Evolutionary conservation across 2,329 filamentous ascomycete genomes (phyloP).

Genomic region (Sarocladium strictum): DNA sequence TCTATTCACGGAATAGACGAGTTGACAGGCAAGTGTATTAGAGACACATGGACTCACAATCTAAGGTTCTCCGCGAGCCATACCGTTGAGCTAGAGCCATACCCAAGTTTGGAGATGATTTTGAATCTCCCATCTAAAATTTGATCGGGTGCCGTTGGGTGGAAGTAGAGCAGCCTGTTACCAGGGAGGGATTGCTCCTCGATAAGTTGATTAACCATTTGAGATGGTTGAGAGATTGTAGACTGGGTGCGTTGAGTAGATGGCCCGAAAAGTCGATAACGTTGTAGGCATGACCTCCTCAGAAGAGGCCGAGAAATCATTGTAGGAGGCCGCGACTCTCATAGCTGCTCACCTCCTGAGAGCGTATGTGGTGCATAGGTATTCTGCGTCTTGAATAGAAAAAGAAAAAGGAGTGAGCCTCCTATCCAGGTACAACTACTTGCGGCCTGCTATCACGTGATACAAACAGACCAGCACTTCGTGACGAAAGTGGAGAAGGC

Average conservation of each 20-base stretch:
- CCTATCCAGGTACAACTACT: too few relatives aligned
- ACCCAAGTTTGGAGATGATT: constrained; percentile 29
- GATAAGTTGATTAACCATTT: constrained; percentile 12
- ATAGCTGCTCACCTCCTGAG: background rate
- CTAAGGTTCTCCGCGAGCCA: constrained; percentile 27
- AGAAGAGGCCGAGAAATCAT: background rate
- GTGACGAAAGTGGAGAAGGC: too few relatives aligned
- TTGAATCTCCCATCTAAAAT: constrained; percentile 29
- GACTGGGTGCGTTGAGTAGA: background rate
- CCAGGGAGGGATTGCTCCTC: constrained; percentile 15
- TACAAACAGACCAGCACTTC: too few relatives aligned
- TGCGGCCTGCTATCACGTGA: too few relatives aligned
- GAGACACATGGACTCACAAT: constrained; percentile 11
- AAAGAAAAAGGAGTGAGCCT: too few relatives aligned
- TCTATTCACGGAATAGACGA: background rate
- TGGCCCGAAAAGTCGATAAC: background rate
- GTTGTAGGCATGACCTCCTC: background rate
- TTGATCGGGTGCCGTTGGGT: constrained; percentile 17
- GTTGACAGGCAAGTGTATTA: background rate
- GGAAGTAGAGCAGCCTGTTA: constrained; percentile 13
- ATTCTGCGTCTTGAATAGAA: background rate
- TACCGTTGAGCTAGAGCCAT: constrained; percentile 28
- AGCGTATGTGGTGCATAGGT: background rate
- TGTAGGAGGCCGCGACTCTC: background rate
- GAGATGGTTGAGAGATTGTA: background rate